These are phyloP conservation scores for Hypoxylon sp. DNA, from an alignment of 2,329 filamentous ascomycete species.

Conservation along the genomic window DNA sequence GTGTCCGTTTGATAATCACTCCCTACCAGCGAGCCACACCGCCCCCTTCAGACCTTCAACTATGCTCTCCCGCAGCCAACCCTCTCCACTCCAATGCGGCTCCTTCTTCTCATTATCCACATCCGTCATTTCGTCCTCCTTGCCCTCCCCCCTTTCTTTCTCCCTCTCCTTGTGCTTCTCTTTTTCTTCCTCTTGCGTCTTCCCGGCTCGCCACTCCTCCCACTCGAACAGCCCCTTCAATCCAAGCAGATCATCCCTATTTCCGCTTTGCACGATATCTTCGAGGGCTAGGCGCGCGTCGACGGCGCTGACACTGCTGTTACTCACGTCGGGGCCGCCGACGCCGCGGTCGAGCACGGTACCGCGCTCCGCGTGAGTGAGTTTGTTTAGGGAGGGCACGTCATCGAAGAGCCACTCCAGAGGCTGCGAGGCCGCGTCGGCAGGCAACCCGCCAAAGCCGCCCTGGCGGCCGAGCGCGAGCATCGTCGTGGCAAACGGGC, in stretches of 20 bases:
- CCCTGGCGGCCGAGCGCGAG: constrained; percentile 71
- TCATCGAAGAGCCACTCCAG: constrained; percentile 83
- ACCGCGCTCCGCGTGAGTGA: constrained; percentile 75
- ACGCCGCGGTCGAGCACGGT: constrained; percentile 68
- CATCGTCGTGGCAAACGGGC: constrained; percentile 79
- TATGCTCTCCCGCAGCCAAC: constrained; percentile 69
- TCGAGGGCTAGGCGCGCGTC: constrained; percentile 79
- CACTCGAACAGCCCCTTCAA: constrained; percentile 68
- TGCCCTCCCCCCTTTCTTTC: constrained; percentile 34
- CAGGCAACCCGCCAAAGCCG: constrained; percentile 40
- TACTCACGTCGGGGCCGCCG: constrained; percentile 62
- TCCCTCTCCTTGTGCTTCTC: constrained; percentile 43
- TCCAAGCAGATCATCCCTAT: constrained; percentile 58
- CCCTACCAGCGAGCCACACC: constrained; percentile 63
- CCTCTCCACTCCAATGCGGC: constrained; percentile 54
- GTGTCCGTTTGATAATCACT: constrained; percentile 26
- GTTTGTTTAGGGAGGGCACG: constrained; percentile 61
- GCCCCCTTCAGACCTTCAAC: constrained; percentile 68
- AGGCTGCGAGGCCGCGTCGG: constrained; percentile 55
- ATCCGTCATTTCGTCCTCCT: constrained; percentile 26
- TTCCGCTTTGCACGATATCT: constrained; percentile 50
- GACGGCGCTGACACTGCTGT: constrained; percentile 62
- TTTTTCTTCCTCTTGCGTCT: constrained; percentile 44
- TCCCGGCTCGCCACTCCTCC: constrained; percentile 59
- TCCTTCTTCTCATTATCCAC: constrained; percentile 16